A percentile compares a stretch with the other conserved stretches of the same genome.
Evolutionary conservation across 106 monocot genomes (phyloP).

Genomic region (Dendrobium nobile): DNA sequence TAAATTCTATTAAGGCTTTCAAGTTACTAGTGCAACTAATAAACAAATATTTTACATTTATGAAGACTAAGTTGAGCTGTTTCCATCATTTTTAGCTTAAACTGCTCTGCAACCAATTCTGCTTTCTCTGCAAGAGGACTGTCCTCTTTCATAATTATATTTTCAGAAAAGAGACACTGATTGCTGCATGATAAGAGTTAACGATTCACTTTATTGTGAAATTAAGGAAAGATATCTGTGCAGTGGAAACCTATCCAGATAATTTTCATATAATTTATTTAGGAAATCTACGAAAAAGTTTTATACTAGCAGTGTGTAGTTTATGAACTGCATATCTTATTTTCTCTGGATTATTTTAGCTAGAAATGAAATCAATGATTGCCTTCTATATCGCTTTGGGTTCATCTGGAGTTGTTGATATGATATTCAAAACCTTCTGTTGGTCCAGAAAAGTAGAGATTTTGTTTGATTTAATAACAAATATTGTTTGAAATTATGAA

Average conservation of each 20-base stretch:
- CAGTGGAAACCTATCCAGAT: not conserved
- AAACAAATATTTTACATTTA: not conserved
- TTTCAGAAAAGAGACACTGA: not conserved
- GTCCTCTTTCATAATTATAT: not conserved
- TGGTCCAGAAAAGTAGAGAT: not conserved
- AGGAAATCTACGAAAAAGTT: too few relatives aligned
- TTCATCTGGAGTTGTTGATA: conserved; percentile 1
- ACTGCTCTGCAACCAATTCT: not conserved
- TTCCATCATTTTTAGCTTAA: not conserved
- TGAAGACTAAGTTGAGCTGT: not conserved
- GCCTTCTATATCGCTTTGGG: not conserved
- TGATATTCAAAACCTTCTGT: conserved; percentile 7
- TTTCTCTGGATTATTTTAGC: too few relatives aligned
- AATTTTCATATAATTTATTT: too few relatives aligned
- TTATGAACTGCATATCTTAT: not conserved
- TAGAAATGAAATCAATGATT: not conserved
- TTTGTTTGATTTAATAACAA: not conserved
- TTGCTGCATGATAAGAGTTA: not conserved
- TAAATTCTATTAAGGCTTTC: not conserved
- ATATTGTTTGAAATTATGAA: not conserved
- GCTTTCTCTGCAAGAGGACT: not conserved
- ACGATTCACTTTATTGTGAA: not conserved
- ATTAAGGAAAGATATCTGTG: too few relatives aligned
- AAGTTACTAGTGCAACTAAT: not conserved
- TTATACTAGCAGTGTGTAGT: not conserved